A percentile compares a stretch with the other conserved stretches of the same genome.
phyloP scores from a whole-genome alignment of 2,329 filamentous ascomycete genomes.

The Arthrobotrys entomopaga region DNA sequence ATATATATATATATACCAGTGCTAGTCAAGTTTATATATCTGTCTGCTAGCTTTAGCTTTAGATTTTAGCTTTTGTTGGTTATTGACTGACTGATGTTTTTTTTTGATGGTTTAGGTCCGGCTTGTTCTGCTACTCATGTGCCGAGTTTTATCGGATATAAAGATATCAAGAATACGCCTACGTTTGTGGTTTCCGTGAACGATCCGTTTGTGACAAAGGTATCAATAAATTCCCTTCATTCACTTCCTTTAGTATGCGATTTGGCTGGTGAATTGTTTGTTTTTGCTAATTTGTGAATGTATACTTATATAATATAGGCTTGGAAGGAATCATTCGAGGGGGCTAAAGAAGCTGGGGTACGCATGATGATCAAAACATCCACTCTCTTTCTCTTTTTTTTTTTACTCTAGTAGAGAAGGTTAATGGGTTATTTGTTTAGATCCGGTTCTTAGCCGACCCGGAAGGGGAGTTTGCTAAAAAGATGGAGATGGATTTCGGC shows the following conservation, averaged over 20 bases:
- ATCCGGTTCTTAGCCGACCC: constrained; percentile 59
- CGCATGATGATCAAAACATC: constrained; percentile 1
- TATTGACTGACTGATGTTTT: constrained; percentile 4
- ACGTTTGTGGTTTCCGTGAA: constrained; percentile 58
- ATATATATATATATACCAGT: too few relatives aligned
- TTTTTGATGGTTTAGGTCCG: constrained; percentile 36
- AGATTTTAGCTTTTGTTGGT: too few relatives aligned
- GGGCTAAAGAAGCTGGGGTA: constrained; percentile 51
- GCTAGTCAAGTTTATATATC: too few relatives aligned
- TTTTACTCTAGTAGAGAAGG: not conserved
- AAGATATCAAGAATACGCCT: constrained; percentile 48
- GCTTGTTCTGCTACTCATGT: constrained; percentile 58
- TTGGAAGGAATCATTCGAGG: constrained; percentile 56
- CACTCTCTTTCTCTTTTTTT: too few relatives aligned
- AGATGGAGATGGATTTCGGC: constrained; percentile 58
- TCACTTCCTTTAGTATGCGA: too few relatives aligned
- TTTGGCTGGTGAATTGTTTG: too few relatives aligned
- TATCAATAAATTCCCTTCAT: constrained; percentile 2
- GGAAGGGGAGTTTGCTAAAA: constrained; percentile 56
- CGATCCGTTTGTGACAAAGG: constrained; percentile 59
- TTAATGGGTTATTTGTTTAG: constrained; percentile 3
- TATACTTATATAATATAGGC: constrained; percentile 30
- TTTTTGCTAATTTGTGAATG: constrained; percentile 10
- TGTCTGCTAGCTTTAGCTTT: too few relatives aligned
- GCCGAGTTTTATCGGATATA: constrained; percentile 56